Evolutionary conservation across 1,284 basidiomycete genomes (phyloP).

Genomic region (Rhodotorula sp.): DNA sequence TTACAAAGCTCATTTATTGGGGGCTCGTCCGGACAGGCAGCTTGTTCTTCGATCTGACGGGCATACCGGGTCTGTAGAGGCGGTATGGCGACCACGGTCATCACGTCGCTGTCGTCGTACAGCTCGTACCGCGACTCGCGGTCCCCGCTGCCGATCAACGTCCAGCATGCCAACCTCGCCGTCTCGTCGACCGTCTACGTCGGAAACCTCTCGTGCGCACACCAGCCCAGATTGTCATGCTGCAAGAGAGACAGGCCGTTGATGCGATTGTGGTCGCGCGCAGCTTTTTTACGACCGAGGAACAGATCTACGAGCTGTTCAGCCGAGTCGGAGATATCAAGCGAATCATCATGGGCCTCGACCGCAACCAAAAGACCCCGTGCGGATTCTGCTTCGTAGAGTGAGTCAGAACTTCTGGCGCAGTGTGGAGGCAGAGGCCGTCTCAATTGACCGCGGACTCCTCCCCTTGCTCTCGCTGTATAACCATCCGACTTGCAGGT

Average conservation of each 20-base stretch:
- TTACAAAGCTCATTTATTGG: no score
- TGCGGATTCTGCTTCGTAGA: constrained; percentile 99
- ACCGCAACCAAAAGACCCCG: constrained; percentile 94
- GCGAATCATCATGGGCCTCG: constrained; percentile 98
- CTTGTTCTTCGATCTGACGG: no score
- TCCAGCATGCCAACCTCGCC: constrained; percentile 55
- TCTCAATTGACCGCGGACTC: background rate
- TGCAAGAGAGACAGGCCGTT: constrained; percentile 46
- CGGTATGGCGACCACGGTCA: constrained; percentile 30
- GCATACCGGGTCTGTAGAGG: no score
- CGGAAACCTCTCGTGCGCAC: constrained; percentile 88
- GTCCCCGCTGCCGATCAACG: constrained; percentile 42
- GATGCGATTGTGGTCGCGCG: background rate
- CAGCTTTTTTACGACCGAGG: constrained; percentile 72
- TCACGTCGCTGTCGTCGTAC: constrained; percentile 40
- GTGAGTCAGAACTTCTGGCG: constrained; percentile 26
- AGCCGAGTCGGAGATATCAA: constrained; percentile 90
- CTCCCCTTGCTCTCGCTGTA: background rate
- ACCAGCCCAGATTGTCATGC: background rate
- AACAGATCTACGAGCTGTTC: constrained; percentile 99
- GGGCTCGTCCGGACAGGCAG: no score
- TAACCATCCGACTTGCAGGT: constrained; percentile 50
- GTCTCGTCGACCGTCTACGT: constrained; percentile 59
- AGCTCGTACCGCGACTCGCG: constrained; percentile 50
- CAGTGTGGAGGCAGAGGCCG: background rate